Percentiles rank a stretch among this genome's conserved stretches.
These are phyloP conservation scores for Spirogloea muscicola DNA, from an alignment of 139 green algal species.

Conservation along the genomic window DNA sequence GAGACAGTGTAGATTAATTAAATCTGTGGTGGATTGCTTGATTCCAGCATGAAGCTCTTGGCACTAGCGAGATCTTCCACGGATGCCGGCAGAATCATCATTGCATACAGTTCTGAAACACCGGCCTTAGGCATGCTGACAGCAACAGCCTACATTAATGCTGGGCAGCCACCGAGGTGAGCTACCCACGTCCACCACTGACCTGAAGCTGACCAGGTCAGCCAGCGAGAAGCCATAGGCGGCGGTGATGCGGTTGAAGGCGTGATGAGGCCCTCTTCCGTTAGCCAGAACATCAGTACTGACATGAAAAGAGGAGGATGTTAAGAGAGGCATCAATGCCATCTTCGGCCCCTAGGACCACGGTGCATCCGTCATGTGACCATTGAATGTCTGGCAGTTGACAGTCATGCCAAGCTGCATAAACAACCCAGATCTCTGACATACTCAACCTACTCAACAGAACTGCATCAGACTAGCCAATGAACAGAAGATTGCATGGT, in stretches of 20 bases:
- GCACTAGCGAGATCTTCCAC: too few species aligned
- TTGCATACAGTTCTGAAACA: background rate
- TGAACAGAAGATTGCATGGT: background rate
- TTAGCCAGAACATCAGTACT: constrained; percentile 32
- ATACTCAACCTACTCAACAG: background rate
- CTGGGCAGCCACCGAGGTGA: background rate
- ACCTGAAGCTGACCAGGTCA: constrained; percentile 87
- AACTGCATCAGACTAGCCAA: background rate
- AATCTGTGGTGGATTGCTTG: too few species aligned
- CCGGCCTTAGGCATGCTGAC: background rate
- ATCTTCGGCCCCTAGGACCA: too few species aligned
- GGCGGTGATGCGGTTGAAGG: constrained; percentile 92
- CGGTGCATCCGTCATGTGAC: background rate
- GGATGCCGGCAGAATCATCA: background rate
- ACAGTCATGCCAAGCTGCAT: constrained; percentile 1
- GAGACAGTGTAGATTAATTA: too few species aligned
- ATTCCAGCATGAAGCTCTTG: too few species aligned
- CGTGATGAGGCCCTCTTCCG: constrained; percentile 66
- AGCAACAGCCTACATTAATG: background rate
- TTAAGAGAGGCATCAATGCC: too few species aligned
- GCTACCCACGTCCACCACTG: constrained; percentile 37
- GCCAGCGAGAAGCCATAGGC: constrained; percentile 94
- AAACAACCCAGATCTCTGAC: constrained; percentile 7
- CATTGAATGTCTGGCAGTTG: background rate
- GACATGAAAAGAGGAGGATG: too few species aligned